Base-by-base conservation (phyloP, 2,329 filamentous ascomycete species). In the Botrytis sinoallii region DNA sequence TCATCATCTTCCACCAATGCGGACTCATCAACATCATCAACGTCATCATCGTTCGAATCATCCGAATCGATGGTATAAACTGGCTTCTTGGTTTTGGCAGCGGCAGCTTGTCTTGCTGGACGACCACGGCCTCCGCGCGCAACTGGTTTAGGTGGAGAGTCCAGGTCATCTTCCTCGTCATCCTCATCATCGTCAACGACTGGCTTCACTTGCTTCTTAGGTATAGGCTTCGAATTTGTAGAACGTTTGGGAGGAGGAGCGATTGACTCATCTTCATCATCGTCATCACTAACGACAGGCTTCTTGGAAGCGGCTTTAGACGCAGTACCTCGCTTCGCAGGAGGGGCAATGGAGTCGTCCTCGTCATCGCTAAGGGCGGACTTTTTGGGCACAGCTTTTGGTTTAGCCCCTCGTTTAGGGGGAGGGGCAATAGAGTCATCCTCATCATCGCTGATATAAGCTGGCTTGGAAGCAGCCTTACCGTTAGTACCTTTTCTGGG, bases 1-100 rank as follows among this genome's bases (percentile, higher is more conserved):
- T 75, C 75, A 46, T 80, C 80, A 12, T 82, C 79, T 40, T 79
- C 78, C 25, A 78, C 75, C 2, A 80, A 55, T 10, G 77, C 78
- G 42, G 79, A 78, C 16, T 79, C 79, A 55, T 82, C 80, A 61
- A 77, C 82, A 72, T 84, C 83, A 73, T 82, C 80, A 64, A 76
- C 82, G 70, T 84, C 83, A 71, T 81, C 80, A 18, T 78, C 76
- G 35, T 44, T 40, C 52, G n/a, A 29, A 48, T 78, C 61, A 81
- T 79, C 78, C n/a, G 77, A 77, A n/a, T 70, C 66, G 29, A 72
- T 42, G 3, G 48, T 60, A 61, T 72, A 72, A 52, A 73, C 60
- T 18, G 67, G 66, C 20, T 73, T 70, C 67, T 73, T 73, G 14
- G 67, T 8, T 35, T 69, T 72, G 63, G 52, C 63, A 32, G 29